Base-by-base conservation (phyloP, 768 basidiomycete species). In the Leucocoprinus birnbaumii region DNA sequence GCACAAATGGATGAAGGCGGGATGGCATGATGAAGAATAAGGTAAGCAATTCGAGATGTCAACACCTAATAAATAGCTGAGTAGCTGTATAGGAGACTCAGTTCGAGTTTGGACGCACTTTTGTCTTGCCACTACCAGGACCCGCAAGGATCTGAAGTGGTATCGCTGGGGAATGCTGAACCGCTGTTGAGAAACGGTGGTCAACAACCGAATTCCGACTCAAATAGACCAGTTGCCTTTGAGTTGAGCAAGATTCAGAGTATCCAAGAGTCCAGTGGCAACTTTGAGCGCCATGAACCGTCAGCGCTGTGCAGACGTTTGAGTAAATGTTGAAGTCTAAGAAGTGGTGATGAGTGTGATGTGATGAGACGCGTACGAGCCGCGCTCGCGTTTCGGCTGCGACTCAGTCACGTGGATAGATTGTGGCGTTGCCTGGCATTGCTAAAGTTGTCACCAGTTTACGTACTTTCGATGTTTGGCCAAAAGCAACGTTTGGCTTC, bases 111-210 rank as follows among this genome's bases (percentile, higher is more conserved):
- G 8, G 4, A 40, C 58, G 9, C 51, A 73, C 84, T 67, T 80
- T 85, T 0, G 86, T 87, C 65, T 87, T 87, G 21, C 88, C 90
- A 62, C 88, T 80, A 1, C 80, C 81, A 13, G 91, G 91, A 8
- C 91, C 91, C 40, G 90, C 91, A 1, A 94, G 73, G 44, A 94
- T 90, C 67, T 94, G 91, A 4, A 91, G 69, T 1, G 90, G 86
- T 40, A 77, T 67, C 18, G 73, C 58, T 10, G 87, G 85, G 3
- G 80, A 71, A 65, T 86, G 84, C 51, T 78, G 73, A 7, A 90
- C 89, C 55, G 90, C 90, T 91, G 47, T 8, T 27, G 26, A 52
- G 16, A 3, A 11, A 18, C 11, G 7, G 27, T 38, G 46, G 22
- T 45, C 26, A 22, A 24, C 18, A 13, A 19, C 40, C n/a, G 9